phyloP scores from a whole-genome alignment of 2,329 filamentous ascomycete species.

The Colletotrichum euphorbiae region DNA sequence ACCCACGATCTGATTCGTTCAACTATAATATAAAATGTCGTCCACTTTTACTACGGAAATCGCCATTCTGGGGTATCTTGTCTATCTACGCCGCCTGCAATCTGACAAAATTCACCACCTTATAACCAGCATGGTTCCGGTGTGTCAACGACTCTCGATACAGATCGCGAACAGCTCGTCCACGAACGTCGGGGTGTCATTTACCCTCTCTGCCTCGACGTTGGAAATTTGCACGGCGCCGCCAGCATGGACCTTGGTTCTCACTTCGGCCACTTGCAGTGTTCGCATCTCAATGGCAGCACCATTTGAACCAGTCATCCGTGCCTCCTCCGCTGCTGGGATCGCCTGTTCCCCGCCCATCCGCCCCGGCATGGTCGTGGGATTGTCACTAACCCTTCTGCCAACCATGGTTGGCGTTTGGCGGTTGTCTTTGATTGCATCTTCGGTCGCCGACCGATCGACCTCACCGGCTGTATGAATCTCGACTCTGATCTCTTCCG shows the following conservation, averaged over 20 bases:
- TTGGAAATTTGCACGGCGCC: conserved; percentile 46
- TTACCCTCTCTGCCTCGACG: conserved; percentile 50
- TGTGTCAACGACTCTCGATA: conserved; percentile 31
- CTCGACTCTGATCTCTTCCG: conserved; percentile 71
- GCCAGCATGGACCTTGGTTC: conserved; percentile 42
- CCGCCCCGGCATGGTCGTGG: conserved; percentile 36
- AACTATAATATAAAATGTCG: no score
- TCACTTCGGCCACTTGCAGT: conserved; percentile 40
- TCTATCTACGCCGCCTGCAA: conserved; percentile 1
- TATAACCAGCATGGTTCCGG: background rate
- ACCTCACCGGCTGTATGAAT: conserved; percentile 45
- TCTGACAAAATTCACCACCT: background rate
- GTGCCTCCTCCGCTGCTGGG: conserved; percentile 14
- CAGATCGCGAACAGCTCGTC: conserved; percentile 55
- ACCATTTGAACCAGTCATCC: conserved; percentile 11
- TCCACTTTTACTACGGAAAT: no score
- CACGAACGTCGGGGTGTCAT: conserved; percentile 55
- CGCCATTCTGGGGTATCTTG: conserved; percentile 18
- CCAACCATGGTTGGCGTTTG: conserved; percentile 20
- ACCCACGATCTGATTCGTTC: no score
- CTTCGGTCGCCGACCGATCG: conserved; percentile 27
- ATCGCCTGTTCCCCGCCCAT: background rate
- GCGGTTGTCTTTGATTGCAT: conserved; percentile 42
- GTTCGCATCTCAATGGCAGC: conserved; percentile 45
- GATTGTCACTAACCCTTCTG: conserved; percentile 14